Percentiles rank a stretch among this genome's conserved stretches.
Conservation (phyloP, 73 alveolate species). For the Paramecium tetraurelia region DNA sequence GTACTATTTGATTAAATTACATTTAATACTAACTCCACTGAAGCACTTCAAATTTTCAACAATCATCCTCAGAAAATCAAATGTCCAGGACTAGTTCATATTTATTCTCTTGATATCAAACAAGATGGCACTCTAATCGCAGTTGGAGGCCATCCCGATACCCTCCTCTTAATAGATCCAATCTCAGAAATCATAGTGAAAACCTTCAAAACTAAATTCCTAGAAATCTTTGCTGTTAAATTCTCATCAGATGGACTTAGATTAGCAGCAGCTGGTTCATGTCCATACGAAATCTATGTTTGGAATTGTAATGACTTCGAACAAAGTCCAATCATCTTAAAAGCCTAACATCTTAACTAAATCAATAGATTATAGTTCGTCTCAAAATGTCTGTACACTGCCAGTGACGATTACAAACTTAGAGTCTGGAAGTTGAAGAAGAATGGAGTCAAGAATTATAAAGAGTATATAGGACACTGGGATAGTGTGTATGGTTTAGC, state of each 20-base stretch:
- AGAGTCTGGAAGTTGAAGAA: neutral
- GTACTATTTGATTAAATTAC: neutral
- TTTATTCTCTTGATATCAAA: neutral
- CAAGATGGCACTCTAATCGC: neutral
- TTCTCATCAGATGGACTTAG: neutral
- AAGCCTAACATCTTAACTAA: neutral
- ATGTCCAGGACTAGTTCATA: neutral
- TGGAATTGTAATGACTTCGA: neutral
- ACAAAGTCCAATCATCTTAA: neutral
- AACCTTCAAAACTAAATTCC: neutral
- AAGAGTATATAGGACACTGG: neutral
- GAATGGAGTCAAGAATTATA: neutral
- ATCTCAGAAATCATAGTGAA: neutral
- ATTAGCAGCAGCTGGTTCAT: neutral
- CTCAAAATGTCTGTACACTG: neutral
- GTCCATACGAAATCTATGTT: neutral
- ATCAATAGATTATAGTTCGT: neutral
- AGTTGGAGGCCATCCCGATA: neutral
- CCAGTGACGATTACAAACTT: neutral
- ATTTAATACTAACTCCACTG: neutral
- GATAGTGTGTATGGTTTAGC: neutral
- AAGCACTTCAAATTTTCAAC: neutral
- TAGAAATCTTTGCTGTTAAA: neutral
- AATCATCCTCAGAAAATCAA: neutral
- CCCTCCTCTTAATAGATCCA: neutral